Evolutionary conservation across 2,329 filamentous ascomycete species (phyloP), one percentile per base, ranked within the genome.

Genomic region (Metarhizium sp.): DNA sequence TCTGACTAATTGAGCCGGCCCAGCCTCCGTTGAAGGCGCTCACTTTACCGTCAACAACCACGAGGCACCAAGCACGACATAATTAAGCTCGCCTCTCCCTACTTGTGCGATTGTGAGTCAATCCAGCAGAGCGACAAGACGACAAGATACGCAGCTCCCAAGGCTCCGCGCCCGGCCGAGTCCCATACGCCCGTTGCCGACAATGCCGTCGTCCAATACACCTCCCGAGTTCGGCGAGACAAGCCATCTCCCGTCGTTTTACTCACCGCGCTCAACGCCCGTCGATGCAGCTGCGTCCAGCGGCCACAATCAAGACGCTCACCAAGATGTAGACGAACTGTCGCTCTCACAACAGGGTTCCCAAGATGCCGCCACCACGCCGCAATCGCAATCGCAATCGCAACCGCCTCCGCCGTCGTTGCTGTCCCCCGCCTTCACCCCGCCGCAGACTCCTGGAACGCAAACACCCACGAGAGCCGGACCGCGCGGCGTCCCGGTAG

Each of bases 371-470:
- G 49, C 57, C 51, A 59, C 56, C 57, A 56, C 57, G 14, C 13
- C 38, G 38, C 11, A 40, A 16, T 40, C 38, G 14, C 38, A 40
- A 16, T 40, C 38, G 14, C 38, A 40, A 11, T 43, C 52, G 14
- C 43, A 52, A 46, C 36, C 49, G 6, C 78, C 78, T 34, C 80
- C 78, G 14, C 79, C 84, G 4, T 90, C 90, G 4, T 84, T 94
- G 50, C 85, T 96, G 59, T 96, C 92, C 69, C 89, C 88, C 52
- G 88, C 88, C 60, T 96, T 90, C 71, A 91, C 85, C 6, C 88
- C 88, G 14, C 86, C 87, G 36, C 74, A 78, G 8, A 86, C 84
- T 0, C 83, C 84, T 0, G 83, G 82, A 4, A 76, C 77, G 6
- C 71, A 77, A 30, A 85, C 81, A 1, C 80, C 80, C 2, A 69